Evolutionary conservation across 495 filamentous ascomycete genomes (phyloP).

Genomic region (Neurospora tetrasperma): DNA sequence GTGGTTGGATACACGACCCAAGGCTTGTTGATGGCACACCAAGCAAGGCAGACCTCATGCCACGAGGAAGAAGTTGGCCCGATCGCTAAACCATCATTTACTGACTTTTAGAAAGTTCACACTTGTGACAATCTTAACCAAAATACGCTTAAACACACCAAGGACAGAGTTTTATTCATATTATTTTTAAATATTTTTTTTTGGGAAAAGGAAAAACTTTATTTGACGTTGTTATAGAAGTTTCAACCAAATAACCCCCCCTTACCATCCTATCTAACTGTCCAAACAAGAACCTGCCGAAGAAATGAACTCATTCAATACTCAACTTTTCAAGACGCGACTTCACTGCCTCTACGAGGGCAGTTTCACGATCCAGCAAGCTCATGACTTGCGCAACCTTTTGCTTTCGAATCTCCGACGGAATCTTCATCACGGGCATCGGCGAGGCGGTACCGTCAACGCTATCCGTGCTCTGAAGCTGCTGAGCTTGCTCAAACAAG

Average conservation of each 20-base stretch:
- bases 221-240: not conserved
- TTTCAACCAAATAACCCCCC: not conserved
- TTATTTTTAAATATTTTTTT: too few relatives aligned
- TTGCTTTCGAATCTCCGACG: conserved; percentile 54
- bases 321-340: conserved; percentile 23
- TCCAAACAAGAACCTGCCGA: not conserved
- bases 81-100: not conserved
- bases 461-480: conserved; percentile 22
- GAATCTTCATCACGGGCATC: conserved; percentile 40
- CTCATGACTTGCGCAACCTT: conserved; percentile 60
- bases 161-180: not conserved
- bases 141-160: not conserved
- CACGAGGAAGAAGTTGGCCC: not conserved
- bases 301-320: conserved; percentile 12
- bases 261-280: not conserved
- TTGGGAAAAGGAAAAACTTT: not conserved
- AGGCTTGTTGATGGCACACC: not conserved
- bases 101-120: not conserved
- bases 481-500: conserved; percentile 40
- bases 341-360: conserved; percentile 40
- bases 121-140: not conserved
- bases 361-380: conserved; percentile 59
- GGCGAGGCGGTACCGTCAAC: conserved; percentile 17
- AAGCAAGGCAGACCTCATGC: not conserved
- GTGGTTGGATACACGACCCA: not conserved